Percentiles rank a stretch among this genome's conserved stretches.
phyloP scores from a whole-genome alignment of 2,329 filamentous ascomycete genomes.

The Calonectria crousiana region DNA sequence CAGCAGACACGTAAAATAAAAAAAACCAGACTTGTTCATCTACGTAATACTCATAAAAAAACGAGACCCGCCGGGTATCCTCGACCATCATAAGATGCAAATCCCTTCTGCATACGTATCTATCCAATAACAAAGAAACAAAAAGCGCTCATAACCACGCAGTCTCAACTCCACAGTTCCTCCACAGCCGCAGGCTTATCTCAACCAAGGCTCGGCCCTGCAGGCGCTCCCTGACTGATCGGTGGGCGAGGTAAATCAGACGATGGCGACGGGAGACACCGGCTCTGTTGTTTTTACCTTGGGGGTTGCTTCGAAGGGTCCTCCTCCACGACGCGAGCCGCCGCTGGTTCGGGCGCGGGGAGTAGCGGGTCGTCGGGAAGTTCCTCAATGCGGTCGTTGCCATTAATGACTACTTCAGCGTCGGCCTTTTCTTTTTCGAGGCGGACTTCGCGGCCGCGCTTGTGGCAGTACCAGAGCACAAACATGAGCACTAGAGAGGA shows the following conservation, averaged over 20 bases:
- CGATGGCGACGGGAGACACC: slow-evolving; percentile 34
- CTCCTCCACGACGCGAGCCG: neutral
- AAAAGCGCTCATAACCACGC: slow-evolving; percentile 26
- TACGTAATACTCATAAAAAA: slow-evolving; percentile 25
- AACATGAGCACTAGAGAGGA: slow-evolving; percentile 79
- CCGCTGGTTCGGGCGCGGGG: slow-evolving; percentile 47
- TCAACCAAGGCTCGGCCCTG: slow-evolving; percentile 28
- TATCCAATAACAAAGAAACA: slow-evolving; percentile 17
- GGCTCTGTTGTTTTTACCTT: neutral
- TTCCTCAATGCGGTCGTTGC: slow-evolving; percentile 60
- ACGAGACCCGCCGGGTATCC: slow-evolving; percentile 17
- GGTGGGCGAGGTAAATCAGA: slow-evolving; percentile 28
- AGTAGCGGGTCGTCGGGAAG: slow-evolving; percentile 61
- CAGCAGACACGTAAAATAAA: slow-evolving; percentile 7
- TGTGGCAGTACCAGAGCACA: slow-evolving; percentile 98
- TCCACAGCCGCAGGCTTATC: neutral
- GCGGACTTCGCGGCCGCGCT: slow-evolving; percentile 88
- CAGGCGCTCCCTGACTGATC: slow-evolving; percentile 23
- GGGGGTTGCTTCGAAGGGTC: neutral
- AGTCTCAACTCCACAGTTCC: neutral
- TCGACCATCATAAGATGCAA: slow-evolving; percentile 20
- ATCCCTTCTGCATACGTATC: slow-evolving; percentile 18
- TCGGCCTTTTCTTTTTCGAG: slow-evolving; percentile 70
- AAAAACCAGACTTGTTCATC: slow-evolving; percentile 21
- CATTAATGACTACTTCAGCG: slow-evolving; percentile 51